Base-by-base conservation (phyloP, 495 filamentous ascomycete genomes). In the Ascobolus immersus region DNA sequence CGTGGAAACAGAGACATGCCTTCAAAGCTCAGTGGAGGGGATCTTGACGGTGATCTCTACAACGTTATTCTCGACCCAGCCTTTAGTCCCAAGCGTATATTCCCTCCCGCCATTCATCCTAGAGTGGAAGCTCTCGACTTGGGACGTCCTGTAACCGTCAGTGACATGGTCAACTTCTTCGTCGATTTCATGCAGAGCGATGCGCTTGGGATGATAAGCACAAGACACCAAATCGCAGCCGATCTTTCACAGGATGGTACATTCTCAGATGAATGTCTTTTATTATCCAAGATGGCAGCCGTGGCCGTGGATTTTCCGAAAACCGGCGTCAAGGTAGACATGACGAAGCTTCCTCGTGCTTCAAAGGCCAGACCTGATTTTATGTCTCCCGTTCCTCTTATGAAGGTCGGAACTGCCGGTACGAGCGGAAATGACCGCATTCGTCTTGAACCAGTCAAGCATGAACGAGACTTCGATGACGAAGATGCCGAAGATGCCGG, bases 241-340 rank as follows among this genome's bases (percentile, higher is more conserved):
- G 78, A 82, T 47, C 57, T 65, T 38, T 47, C 50, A 18, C n/a
- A 28, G 0, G 14, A 34, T 0, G 78, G 79, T 0, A 69, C 72
- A 0, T 48, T 54, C 1, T 49, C 75, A 37, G 37, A 41, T 0
- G 55, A 66, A 20, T 84, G 77, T 35, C 49, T 67, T 11, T 52
- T 49, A 9, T 55, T 89, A 1, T 76, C 79, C 3, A 56, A 65
- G 34, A 50, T 86, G 45, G 69, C 73, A 34, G 86, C 77, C 0
- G 70, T 58, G 0, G 77, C 74, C 0, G 79, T 90, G 1, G 78
- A 90, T 48, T 90, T 73, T 41, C 75, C 70, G 2, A 86, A 90
- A 47, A 70, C 73, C 0, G 79, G 79, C 0, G 64, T 67, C 18
- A 60, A 71, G 0, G 77, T 81, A 40, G 48, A 59, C 33, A 52